Base-by-base conservation (phyloP, 352 stramenopile species). In the Pythium folliculosum region DNA sequence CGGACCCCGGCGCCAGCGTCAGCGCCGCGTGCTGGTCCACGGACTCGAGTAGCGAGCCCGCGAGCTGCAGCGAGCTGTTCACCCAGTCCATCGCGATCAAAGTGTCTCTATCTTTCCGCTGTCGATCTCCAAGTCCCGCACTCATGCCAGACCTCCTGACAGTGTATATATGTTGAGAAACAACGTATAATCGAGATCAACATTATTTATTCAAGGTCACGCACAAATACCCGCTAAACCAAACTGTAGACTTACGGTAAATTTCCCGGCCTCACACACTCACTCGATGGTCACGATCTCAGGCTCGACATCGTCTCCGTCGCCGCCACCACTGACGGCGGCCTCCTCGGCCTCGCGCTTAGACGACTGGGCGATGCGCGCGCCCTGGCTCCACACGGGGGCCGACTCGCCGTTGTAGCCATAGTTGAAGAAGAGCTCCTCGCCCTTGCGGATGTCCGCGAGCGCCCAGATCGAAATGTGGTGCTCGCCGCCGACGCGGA, bases 401-500 rank as follows among this genome's bases (percentile, higher is more conserved):
- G 74, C 79, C 35, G 80, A 78, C 61, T 80, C 77, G 50, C 75
- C 68, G 54, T 84, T 73, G 66, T 90, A 88, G 32, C 81, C 77
- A 55, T 87, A 90, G 61, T 90, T 78, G 67, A 90, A 88, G 57
- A 78, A 71, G 14, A 90, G 51, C 61, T 90, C 81, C 51, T 90
- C 77, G 25, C 95, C 80, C 27, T 82, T 66, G 5, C 72, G 66
- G 60, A 98, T 97, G 49, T 96, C 77, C 7, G 83, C 60, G 21
- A 80, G 63, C 0, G 92, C 89, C 83, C 88, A 98, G 21, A 98
- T 89, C 13, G 77, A 91, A 63, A 98, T 96, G 67, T 87, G 78
- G 71, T 92, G 78, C 56, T 97, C 88, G 45, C 92, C 93, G 69
- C 94, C 88, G 1, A 97, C 82, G 48, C 79, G 77, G 38, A 95